Evolutionary conservation across 2,329 filamentous ascomycete species (phyloP), one percentile per base, ranked within the genome.

Genomic region (Claviceps sp.): DNA sequence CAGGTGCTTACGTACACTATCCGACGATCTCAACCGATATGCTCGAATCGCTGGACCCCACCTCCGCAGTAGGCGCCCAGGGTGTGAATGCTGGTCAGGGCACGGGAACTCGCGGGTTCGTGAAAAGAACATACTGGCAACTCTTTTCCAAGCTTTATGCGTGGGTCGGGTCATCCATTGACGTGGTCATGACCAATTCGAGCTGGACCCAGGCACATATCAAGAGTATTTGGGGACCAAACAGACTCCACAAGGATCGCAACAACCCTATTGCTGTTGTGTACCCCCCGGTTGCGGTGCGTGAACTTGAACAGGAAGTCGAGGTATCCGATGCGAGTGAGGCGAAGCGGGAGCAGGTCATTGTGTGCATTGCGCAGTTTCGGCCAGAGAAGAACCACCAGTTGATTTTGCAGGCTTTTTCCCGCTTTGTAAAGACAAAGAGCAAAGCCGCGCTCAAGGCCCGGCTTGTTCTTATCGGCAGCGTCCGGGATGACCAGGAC

Each of bases 11-110:
- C 64, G 90, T 97, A 1, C 93, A 98, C 70, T 98, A 97, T 65
- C 93, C 93, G 1, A 97, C 91, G 52, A 98, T 98, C 51, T 96
- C 90, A 3, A 98, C 89, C 49, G 93, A 98, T 62, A 98, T 98
- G 93, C 79, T 98, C 4, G 78, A 81, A 22, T 91, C 87, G 18
- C 79, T 96, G 4, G 80, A 89, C 58, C 80, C 85, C 8, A 66
- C 65, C 8, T 77, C 74, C 2, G 56, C 68, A 37, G 77, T 73
- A 47, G 85, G 82, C 14, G 66, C 65, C 52, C 84, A 79, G 68
- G 86, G 91, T 2, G 74, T 95, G 52, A 93, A 97, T 64, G 86
- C 90, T 4, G 90, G 91, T 37, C 77, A 86, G 51, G 91, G 89
- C 2, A 75, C 73, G 34, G 91, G 91, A 0, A 62, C 76, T 30